A percentile compares a stretch with the other conserved stretches of the same genome.
Evolutionary conservation across 2,329 filamentous ascomycete genomes (phyloP).

Genomic region (Aureobasidium sp.): DNA sequence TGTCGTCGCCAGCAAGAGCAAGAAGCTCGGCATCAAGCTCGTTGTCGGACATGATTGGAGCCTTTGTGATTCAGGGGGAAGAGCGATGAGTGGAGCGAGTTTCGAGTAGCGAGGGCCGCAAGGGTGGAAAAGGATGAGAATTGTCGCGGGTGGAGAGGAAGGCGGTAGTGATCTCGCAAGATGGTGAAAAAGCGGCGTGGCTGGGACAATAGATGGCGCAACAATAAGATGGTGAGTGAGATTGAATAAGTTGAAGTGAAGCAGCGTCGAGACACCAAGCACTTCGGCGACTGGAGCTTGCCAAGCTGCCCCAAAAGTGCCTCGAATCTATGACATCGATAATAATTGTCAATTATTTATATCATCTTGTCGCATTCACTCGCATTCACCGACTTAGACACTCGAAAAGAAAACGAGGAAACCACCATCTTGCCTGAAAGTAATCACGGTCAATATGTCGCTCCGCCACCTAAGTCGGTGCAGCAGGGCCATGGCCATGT

Average conservation of each 20-base stretch:
- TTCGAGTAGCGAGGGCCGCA: background rate
- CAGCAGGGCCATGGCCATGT: background rate
- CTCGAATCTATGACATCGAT: conserved; percentile 6
- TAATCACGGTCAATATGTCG: conserved; percentile 1
- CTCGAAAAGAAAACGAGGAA: background rate
- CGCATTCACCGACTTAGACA: background rate
- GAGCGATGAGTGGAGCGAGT: background rate
- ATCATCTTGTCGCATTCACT: background rate
- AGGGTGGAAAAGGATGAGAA: background rate
- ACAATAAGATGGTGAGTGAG: conserved; percentile 10
- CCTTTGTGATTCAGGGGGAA: background rate
- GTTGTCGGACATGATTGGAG: conserved; percentile 61
- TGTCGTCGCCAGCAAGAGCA: conserved; percentile 69
- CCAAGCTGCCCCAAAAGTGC: conserved; percentile 1
- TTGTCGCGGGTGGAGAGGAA: background rate
- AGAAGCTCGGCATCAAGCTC: conserved; percentile 85
- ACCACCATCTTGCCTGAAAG: background rate
- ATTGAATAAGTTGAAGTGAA: background rate
- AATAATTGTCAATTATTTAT: background rate
- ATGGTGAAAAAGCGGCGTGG: background rate
- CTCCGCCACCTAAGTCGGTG: conserved; percentile 8
- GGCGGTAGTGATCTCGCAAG: background rate
- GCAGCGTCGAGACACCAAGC: background rate
- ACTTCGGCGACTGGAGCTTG: background rate
- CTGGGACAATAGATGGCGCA: conserved; percentile 9